Evolutionary conservation across 1,139 yeast species (phyloP), one percentile per base, ranked within the genome.

Genomic region (Entelexis paramagnoliae): DNA sequence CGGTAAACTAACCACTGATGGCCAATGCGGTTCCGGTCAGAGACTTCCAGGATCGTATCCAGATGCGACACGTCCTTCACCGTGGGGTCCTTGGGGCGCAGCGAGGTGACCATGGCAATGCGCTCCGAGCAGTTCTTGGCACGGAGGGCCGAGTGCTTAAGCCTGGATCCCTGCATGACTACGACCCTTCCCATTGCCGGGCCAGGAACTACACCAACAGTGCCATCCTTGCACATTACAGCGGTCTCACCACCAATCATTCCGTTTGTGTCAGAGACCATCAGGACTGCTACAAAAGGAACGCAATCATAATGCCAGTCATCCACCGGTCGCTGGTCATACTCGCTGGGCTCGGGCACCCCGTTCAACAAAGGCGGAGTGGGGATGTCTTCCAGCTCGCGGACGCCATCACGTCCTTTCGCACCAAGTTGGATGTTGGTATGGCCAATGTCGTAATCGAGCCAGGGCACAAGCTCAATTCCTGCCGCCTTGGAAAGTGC

Each of bases 261-360:
- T 38, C 68, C 64, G 10, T 74, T 59, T 16, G 82, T 77, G 60
- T 77, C 81, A 40, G 78, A 72, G 39, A 78, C 62, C 83, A 78
- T 78, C 51, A 78, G 67, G 19, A 78, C 82, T 64, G 81, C 78
- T n/a, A 78, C 82, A 63, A 76, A 76, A 11, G 81, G 82, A 52
- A 76, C 77, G 35, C 79, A 72, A 62, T 78, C 83, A 51, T 68
- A 63, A 66, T 78, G 82, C 83, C 82, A 78, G 26, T 76, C 75
- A 29, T 51, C 56, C 1, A 53, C 55, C 5, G 56, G 56, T 26
- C 38, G 36, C 24, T 28, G 11, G 44, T 51, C 54, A 32, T 76
- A 62, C 22, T 30, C 45, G 38, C 53, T 50, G 1, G 54, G 29
- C 20, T 40, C 45, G 2, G 36, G 34, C 6, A 13, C 28, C 11